phyloP scores from a whole-genome alignment of 2,329 filamentous ascomycete genomes.

The Colletotrichum cordylinicola region DNA sequence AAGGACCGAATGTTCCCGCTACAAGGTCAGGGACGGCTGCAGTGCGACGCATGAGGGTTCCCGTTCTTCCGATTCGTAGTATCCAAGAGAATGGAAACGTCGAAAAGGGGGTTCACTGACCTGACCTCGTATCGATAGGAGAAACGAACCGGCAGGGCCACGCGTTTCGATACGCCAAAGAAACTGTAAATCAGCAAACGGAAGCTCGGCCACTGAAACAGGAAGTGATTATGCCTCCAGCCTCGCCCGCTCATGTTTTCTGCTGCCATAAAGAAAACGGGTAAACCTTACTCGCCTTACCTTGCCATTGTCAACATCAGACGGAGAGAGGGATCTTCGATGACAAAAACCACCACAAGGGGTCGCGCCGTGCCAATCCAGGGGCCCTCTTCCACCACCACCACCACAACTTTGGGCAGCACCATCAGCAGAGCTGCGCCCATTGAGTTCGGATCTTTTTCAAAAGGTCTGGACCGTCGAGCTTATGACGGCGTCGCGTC shows the following conservation, averaged over 20 bases:
- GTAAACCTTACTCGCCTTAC: neutral
- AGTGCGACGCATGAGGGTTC: neutral
- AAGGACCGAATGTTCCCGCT: neutral
- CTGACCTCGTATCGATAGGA: neutral
- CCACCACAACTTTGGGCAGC: neutral
- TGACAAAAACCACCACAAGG: neutral
- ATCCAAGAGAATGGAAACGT: neutral
- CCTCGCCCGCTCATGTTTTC: neutral
- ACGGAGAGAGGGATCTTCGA: neutral
- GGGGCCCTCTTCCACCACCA: neutral
- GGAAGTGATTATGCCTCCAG: neutral
- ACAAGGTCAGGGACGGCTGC: neutral
- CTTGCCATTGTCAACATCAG: neutral
- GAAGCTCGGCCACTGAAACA: slow-evolving; percentile 1
- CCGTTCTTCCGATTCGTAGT: neutral
- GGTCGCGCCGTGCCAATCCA: neutral
- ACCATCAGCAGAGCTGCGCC: neutral
- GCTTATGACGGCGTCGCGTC: neutral
- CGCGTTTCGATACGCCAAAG: neutral
- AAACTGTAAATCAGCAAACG: slow-evolving; percentile 9
- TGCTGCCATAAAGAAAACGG: neutral
- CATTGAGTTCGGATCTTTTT: neutral
- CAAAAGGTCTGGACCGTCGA: slow-evolving; percentile 5
- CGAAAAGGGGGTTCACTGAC: neutral
- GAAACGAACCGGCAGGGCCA: neutral